A percentile compares a stretch with the other conserved stretches of the same genome.
phyloP scores from a whole-genome alignment of 1,139 yeast genomes.

The Blastobotrys aristatus region DNA sequence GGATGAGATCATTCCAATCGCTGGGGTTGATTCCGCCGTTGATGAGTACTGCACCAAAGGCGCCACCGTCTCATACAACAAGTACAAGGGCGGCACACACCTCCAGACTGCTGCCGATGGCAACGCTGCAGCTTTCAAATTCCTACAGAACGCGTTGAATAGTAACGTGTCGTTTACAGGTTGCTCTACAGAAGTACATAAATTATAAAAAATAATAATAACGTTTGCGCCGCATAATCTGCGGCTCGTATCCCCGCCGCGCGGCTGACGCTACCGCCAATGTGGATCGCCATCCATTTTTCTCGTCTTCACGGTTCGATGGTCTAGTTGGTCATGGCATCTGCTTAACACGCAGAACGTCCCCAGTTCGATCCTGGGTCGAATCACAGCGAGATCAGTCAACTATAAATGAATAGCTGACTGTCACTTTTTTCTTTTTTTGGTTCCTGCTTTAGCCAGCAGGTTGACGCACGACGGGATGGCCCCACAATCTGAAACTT shows the following conservation, averaged over 20 bases:
- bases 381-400: conserved; percentile 49
- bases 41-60: conserved; percentile 10
- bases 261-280: too few species aligned
- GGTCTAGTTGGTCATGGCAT: conserved; percentile 99
- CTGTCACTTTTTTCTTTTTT: neutral
- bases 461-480: too few species aligned
- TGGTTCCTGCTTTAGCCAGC: neutral
- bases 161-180: neutral
- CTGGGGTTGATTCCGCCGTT: conserved; percentile 20
- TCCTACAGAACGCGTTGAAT: conserved; percentile 4
- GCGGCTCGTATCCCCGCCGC: too few species aligned
- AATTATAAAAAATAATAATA: too few species aligned
- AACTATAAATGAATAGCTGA: neutral
- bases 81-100: conserved; percentile 23
- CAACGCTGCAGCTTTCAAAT: neutral
- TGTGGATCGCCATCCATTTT: too few species aligned
- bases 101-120: neutral
- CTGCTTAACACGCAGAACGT: conserved; percentile 99
- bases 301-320: conserved; percentile 40
- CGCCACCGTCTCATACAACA: conserved; percentile 21
- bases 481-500: neutral
- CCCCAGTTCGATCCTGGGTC: conserved; percentile 99
- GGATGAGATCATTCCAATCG: conserved; percentile 27
- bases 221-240: too few species aligned
- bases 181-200: too few species aligned